A percentile compares a stretch with the other conserved stretches of the same genome.
Evolutionary conservation across 2,329 filamentous ascomycete species (phyloP).

Genomic region (Alternaria metachromatica): DNA sequence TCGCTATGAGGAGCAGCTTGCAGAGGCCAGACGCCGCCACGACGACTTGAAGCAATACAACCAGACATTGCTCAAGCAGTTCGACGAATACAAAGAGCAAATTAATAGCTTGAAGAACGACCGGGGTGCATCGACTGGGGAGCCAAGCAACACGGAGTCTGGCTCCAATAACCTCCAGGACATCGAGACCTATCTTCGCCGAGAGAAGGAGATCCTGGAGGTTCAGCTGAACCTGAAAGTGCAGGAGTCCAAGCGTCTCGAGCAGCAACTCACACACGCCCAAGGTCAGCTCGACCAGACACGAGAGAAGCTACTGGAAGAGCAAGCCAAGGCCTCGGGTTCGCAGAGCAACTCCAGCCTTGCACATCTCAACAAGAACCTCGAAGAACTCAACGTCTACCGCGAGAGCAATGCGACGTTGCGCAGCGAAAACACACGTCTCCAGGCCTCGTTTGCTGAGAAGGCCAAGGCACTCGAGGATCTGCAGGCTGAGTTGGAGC

Average conservation of each 20-base stretch:
- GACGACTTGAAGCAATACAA: conserved; percentile 91
- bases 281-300: conserved; percentile 89
- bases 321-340: conserved; percentile 76
- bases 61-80: conserved; percentile 84
- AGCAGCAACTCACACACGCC: conserved; percentile 87
- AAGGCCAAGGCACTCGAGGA: conserved; percentile 78
- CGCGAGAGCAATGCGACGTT: conserved; percentile 93
- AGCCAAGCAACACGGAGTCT: conserved; percentile 60
- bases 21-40: conserved; percentile 77
- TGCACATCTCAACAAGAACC: conserved; percentile 89
- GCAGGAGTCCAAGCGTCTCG: conserved; percentile 85
- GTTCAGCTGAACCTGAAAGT: conserved; percentile 92
- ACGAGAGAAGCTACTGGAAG: conserved; percentile 87
- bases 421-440: conserved; percentile 82
- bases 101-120: conserved; percentile 80
- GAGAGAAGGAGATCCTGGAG: conserved; percentile 97
- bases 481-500: conserved; percentile 77
- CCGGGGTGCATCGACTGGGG: conserved; percentile 64
- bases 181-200: conserved; percentile 86
- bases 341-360: conserved; percentile 78
- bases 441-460: conserved; percentile 76
- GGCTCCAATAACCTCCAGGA: conserved; percentile 82
- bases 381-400: conserved; percentile 95
- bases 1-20: conserved; percentile 82
- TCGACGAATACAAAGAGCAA: conserved; percentile 82